Percentiles rank a stretch among this genome's conserved stretches.
Conservation (phyloP, 78 protist species). For the Kipferlia bialata region DNA sequence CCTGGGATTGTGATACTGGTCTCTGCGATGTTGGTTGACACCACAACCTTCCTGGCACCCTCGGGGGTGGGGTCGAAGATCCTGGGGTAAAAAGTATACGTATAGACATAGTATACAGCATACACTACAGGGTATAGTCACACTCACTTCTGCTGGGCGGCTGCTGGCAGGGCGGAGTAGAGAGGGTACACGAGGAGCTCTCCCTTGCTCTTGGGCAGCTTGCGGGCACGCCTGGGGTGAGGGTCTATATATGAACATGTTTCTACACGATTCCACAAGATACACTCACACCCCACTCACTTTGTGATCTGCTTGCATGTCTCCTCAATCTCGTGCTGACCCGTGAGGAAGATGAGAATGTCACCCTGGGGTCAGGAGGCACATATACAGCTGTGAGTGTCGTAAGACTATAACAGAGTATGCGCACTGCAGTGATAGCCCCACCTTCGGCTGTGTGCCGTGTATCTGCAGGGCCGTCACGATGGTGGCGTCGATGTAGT, state of each 20-base stretch:
- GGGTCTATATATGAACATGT: no score
- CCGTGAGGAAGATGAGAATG: constrained; percentile 91
- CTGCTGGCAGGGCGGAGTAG: no score
- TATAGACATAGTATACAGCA: no score
- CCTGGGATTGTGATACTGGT: constrained; percentile 98
- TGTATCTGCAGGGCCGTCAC: constrained; percentile 78
- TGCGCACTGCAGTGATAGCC: no score
- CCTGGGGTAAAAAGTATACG: no score
- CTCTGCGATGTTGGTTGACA: constrained; percentile 97
- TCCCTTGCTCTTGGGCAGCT: no score
- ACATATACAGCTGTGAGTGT: no score
- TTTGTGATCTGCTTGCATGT: not conserved
- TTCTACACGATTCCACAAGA: not conserved
- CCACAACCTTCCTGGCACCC: constrained; percentile 57
- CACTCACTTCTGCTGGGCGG: no score
- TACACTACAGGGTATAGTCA: no score
- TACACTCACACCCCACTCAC: not conserved
- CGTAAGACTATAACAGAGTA: no score
- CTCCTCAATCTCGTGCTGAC: constrained; percentile 54
- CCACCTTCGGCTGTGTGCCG: constrained; percentile 62
- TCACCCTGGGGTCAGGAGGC: constrained; percentile 86
- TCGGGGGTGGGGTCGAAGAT: constrained; percentile 22
- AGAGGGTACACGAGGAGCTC: no score
- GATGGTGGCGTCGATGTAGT: constrained; percentile 85
- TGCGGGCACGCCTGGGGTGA: no score